Percentiles rank a stretch among this genome's conserved stretches.
These are phyloP conservation scores for Claviceps digitariae DNA, from an alignment of 2,329 filamentous ascomycete species.

Conservation along the genomic window DNA sequence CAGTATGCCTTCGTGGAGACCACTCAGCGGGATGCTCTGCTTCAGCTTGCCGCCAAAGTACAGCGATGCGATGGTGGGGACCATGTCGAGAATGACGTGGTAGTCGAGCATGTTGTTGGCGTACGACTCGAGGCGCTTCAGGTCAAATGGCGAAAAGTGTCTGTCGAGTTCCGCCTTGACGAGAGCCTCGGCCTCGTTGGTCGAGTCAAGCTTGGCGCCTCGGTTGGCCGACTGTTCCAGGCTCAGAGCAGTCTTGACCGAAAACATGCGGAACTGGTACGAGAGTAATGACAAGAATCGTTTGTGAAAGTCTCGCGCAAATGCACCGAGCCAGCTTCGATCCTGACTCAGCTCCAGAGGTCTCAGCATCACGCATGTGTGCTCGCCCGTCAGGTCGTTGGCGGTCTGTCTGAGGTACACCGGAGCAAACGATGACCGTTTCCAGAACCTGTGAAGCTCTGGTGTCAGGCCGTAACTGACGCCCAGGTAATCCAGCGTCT, in stretches of 20 bases:
- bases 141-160: constrained; percentile 76
- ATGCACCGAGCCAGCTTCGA: constrained; percentile 75
- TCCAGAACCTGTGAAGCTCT: constrained; percentile 92
- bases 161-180: constrained; percentile 65
- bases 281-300: constrained; percentile 84
- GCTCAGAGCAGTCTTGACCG: constrained; percentile 63
- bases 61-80: constrained; percentile 67
- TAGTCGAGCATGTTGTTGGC: constrained; percentile 96
- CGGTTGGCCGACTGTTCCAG: constrained; percentile 75
- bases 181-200: constrained; percentile 36
- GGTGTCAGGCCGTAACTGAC: constrained; percentile 89
- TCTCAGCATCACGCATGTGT: constrained; percentile 94
- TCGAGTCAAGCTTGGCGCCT: constrained; percentile 52
- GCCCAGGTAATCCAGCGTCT: constrained; percentile 78
- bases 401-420: constrained; percentile 92
- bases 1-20: constrained; percentile 76
- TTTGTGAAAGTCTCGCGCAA: constrained; percentile 82
- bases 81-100: constrained; percentile 87
- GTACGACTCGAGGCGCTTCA: constrained; percentile 90
- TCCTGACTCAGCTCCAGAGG: constrained; percentile 59
- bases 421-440: constrained; percentile 69
- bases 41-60: constrained; percentile 75
- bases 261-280: constrained; percentile 82
- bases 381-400: constrained; percentile 92
- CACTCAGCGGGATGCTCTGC: constrained; percentile 53